Evolutionary conservation across 1,139 yeast genomes (phyloP).

Genomic region (Meyerozyma athensensis): DNA sequence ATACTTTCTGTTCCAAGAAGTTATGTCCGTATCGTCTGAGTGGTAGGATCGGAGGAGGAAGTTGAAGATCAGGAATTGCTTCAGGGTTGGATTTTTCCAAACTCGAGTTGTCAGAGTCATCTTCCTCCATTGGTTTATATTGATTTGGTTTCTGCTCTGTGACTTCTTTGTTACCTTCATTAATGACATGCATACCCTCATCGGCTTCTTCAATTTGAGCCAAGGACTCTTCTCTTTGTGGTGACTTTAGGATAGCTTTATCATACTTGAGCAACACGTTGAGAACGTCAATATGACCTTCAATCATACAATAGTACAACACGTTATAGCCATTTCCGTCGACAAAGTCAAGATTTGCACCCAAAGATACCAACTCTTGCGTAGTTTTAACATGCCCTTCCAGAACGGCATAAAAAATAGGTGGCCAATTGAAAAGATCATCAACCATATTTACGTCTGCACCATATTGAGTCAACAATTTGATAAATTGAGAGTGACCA

Average conservation of each 20-base stretch:
- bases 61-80: constrained; percentile 79
- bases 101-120: constrained; percentile 37
- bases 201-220: not conserved
- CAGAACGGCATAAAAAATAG: constrained; percentile 83
- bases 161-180: constrained; percentile 3
- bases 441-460: constrained; percentile 78
- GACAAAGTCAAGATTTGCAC: constrained; percentile 66
- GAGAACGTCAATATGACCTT: constrained; percentile 79
- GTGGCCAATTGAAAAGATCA: constrained; percentile 89
- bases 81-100: constrained; percentile 42
- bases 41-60: constrained; percentile 96
- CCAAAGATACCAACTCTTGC: constrained; percentile 60
- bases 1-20: constrained; percentile 82
- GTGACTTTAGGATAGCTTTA: constrained; percentile 14
- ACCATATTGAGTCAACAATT: constrained; percentile 64
- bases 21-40: constrained; percentile 92
- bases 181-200: not conserved
- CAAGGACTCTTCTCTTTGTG: not conserved
- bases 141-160: constrained; percentile 4
- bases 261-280: constrained; percentile 51
- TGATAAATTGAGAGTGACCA: constrained; percentile 68
- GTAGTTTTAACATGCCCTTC: constrained; percentile 79
- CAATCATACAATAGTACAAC: constrained; percentile 87
- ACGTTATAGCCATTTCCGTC: constrained; percentile 86
- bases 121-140: constrained; percentile 18